A percentile compares a stretch with the other conserved stretches of the same genome.
These are phyloP conservation scores for Solanum pimpinellifolium DNA, from an alignment of 257 asterid genomes.

Conservation along the genomic window DNA sequence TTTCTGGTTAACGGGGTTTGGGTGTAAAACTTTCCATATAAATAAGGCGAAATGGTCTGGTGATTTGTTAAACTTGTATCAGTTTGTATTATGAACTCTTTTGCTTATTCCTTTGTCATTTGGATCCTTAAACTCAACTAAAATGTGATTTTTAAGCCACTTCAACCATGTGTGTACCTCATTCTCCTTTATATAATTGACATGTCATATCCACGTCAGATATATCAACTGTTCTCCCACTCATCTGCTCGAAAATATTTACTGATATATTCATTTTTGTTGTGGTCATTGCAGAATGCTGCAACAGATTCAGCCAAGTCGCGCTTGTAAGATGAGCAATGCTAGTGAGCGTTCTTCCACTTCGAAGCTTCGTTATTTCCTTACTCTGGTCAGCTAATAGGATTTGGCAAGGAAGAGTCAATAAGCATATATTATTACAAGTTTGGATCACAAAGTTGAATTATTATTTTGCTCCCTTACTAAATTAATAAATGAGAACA, in stretches of 20 bases:
- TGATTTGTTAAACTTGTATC: too few relatives aligned
- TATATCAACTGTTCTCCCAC: not conserved
- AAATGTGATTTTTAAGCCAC: too few relatives aligned
- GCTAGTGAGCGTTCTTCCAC: not conserved
- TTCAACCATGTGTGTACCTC: too few relatives aligned
- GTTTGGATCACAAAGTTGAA: too few relatives aligned
- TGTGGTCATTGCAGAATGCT: conserved; percentile 38
- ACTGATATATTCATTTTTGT: not conserved
- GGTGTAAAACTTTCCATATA: not conserved
- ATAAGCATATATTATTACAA: not conserved
- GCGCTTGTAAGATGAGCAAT: conserved; percentile 38
- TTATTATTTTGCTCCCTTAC: too few relatives aligned
- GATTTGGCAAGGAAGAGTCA: not conserved
- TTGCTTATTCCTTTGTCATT: not conserved
- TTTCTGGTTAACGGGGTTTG: not conserved
- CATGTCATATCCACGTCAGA: too few relatives aligned
- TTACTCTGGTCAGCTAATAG: not conserved
- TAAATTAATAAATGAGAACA: too few relatives aligned
- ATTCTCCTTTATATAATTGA: too few relatives aligned
- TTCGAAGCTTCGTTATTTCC: not conserved
- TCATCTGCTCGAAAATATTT: not conserved
- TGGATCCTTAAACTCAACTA: too few relatives aligned
- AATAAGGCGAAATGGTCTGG: not conserved
- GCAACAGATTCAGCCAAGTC: conserved; percentile 35
- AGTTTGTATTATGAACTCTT: too few relatives aligned